Conservation (phyloP, 1,139 yeast genomes). For the Hyphopichia pseudoburtonii region DNA sequence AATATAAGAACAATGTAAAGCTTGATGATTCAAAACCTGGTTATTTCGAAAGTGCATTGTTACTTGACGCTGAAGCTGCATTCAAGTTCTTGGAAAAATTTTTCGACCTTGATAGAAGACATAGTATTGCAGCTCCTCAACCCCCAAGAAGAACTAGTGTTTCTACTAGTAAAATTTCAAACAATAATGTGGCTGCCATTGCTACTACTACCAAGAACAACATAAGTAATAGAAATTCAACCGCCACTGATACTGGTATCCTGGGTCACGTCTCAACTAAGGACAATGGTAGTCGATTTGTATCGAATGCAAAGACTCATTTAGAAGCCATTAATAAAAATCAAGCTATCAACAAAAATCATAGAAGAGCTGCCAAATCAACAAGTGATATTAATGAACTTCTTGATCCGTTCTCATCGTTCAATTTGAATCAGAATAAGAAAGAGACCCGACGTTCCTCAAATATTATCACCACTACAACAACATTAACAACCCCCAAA, state of each 20-base stretch:
- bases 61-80: conserved; percentile 52
- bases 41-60: conserved; percentile 56
- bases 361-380: conserved; percentile 3
- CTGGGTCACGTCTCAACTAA: too few relatives aligned
- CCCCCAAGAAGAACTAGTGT: conserved; percentile 2
- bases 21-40: conserved; percentile 68
- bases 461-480: conserved; percentile 19
- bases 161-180: conserved; percentile 1
- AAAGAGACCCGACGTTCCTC: not conserved
- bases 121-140: conserved; percentile 1
- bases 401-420: conserved; percentile 3
- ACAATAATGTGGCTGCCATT: not conserved
- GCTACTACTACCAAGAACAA: too few relatives aligned
- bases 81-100: conserved; percentile 42
- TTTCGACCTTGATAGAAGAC: conserved; percentile 24
- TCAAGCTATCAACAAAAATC: conserved; percentile 3
- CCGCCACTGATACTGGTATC: not conserved
- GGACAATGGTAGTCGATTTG: not conserved
- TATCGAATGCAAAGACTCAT: conserved; percentile 1
- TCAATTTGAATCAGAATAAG: conserved; percentile 1
- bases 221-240: not conserved
- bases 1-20: conserved; percentile 45
- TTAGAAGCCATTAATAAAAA: conserved; percentile 1
- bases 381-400: conserved; percentile 5
- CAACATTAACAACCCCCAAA: conserved; percentile 11